These are phyloP conservation scores for Ganoderma sinense DNA, from an alignment of 1,284 basidiomycete species.

Conservation along the genomic window DNA sequence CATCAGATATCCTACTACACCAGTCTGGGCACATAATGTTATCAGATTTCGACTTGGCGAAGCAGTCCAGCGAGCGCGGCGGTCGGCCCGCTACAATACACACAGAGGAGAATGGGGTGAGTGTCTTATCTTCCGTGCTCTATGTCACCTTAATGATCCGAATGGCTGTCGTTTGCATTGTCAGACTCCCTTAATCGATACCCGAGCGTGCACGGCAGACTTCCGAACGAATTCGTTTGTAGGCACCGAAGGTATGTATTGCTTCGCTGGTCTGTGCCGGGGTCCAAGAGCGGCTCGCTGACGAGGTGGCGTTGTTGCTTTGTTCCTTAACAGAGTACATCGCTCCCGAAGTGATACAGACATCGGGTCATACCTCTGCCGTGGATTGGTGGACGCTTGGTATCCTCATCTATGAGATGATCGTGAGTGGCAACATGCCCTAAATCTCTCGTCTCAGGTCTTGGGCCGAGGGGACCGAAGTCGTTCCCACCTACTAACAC, in stretches of 20 bases:
- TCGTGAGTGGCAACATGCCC: conserved; percentile 69
- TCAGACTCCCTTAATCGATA: conserved; percentile 92
- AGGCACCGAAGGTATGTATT: conserved; percentile 88
- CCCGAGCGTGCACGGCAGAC: conserved; percentile 96
- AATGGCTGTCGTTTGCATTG: conserved; percentile 21
- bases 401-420: conserved; percentile 99
- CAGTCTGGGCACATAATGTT: conserved; percentile 99
- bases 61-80: conserved; percentile 88
- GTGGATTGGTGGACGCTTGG: conserved; percentile 99
- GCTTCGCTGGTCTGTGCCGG: conserved; percentile 9
- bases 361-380: conserved; percentile 96
- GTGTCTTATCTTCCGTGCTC: conserved; percentile 31
- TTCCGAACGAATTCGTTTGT: conserved; percentile 99
- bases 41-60: conserved; percentile 99
- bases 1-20: conserved; percentile 94
- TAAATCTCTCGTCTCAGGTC: conserved; percentile 9
- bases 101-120: conserved; percentile 88
- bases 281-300: conserved; percentile 29
- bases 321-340: conserved; percentile 83
- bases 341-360: conserved; percentile 98
- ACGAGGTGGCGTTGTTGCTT: conserved; percentile 27
- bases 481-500: conserved; percentile 24
- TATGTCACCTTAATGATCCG: conserved; percentile 30
- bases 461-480: conserved; percentile 14
- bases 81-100: conserved; percentile 92